These are phyloP conservation scores for Pezicula neosporulosa DNA, from an alignment of 2,329 filamentous ascomycete genomes.

Conservation along the genomic window DNA sequence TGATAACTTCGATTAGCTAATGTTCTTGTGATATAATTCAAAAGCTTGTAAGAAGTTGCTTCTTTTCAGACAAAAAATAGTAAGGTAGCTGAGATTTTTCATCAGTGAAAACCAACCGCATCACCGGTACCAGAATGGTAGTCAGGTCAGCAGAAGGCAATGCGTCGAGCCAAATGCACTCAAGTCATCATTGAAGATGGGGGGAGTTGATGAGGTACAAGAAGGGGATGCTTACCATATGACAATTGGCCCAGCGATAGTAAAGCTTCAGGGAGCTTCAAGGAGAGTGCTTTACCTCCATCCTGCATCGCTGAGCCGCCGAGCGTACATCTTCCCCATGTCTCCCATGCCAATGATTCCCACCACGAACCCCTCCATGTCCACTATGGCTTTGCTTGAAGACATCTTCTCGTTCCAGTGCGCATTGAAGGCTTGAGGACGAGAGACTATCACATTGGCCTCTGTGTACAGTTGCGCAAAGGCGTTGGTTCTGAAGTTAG, in stretches of 20 bases:
- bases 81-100: conserved; percentile 99
- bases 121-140: conserved; percentile 72
- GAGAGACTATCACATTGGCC: background rate
- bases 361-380: conserved; percentile 59
- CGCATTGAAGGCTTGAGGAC: background rate
- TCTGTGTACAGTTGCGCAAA: background rate
- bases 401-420: conserved; percentile 2
- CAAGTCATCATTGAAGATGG: conserved; percentile 84
- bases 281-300: conserved; percentile 74
- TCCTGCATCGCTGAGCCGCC: conserved; percentile 81
- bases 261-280: conserved; percentile 24
- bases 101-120: conserved; percentile 81
- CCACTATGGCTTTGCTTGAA: conserved; percentile 6
- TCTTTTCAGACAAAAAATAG: conserved; percentile 76
- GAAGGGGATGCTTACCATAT: conserved; percentile 28
- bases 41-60: conserved; percentile 10
- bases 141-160: conserved; percentile 60
- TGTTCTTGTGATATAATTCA: conserved; percentile 9
- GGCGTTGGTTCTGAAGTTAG: too few relatives aligned
- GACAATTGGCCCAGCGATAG: conserved; percentile 21
- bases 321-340: conserved; percentile 99
- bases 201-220: conserved; percentile 5
- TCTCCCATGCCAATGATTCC: conserved; percentile 99
- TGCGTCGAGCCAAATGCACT: conserved; percentile 99
- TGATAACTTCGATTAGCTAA: conserved; percentile 16